Evolutionary conservation across 306 rosid genomes (phyloP), one percentile per base, ranked within the genome.

Genomic region (Carpinus fangiana): DNA sequence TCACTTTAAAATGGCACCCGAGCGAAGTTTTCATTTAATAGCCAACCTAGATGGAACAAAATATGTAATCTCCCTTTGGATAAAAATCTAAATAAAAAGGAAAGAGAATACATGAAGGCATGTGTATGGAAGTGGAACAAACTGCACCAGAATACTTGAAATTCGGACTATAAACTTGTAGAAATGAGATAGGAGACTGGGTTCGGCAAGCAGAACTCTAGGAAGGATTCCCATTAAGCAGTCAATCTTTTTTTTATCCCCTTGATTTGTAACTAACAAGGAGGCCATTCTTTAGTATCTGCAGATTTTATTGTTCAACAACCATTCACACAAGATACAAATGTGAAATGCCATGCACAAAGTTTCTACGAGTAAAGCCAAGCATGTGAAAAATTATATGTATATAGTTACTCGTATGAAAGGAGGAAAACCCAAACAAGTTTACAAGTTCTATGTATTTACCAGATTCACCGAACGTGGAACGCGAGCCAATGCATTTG

Each of bases 381-480:
- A 67, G 41, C 72, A 67, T 67, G 72, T 17, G 11, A 64, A 64
- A 64, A 64, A 34, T 10, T 0, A 64, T 5, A 59, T 10, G 8
- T 72, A 66, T 59, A 67, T 68, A 78, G 2, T 73, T 76, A n/a
- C 59, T 28, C 55, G 57, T 52, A 80, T n/a, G 75, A 75, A 80
- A 17, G 47, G 72, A 67, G 66, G 57, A 52, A 69, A 74, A 84
- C 46, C 71, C 21, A 38, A 47, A 74, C 41, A 76, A 12, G 17
- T 55, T 18, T 36, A 56, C 12, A 70, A 73, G 47, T 51, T 80
- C 13, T 59, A 34, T 47, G 10, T 26, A 26, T 41, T 47, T 87
- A 92, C 98, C 94, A 92, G 82, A 90, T 89, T 94, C 76, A 91
- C 77, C 2, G 87, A 84, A 51, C 97, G 96, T 45, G 93, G 91